Evolutionary conservation across 805 yeast species (phyloP).

Genomic region (Pichia californica): DNA sequence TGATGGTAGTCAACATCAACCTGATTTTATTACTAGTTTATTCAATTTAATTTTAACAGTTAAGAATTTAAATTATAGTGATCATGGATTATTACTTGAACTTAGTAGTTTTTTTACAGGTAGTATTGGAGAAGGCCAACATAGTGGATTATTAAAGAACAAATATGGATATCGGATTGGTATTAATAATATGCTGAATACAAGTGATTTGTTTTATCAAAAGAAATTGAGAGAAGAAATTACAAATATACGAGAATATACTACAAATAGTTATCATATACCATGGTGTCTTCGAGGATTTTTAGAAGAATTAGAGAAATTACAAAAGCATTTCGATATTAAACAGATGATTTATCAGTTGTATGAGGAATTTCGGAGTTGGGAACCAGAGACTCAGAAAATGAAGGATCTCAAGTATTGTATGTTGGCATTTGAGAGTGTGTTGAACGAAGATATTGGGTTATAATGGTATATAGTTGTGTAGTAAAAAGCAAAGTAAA

Average conservation of each 20-base stretch:
- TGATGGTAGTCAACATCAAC: slow-evolving; percentile 36
- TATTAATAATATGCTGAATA: slow-evolving; percentile 64
- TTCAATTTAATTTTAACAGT: slow-evolving; percentile 19
- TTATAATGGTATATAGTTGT: too few relatives aligned
- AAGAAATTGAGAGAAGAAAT: slow-evolving; percentile 31
- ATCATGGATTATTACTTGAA: slow-evolving; percentile 40
- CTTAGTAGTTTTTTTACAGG: slow-evolving; percentile 73
- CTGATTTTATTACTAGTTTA: slow-evolving; percentile 37
- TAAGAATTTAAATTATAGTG: slow-evolving; percentile 25
- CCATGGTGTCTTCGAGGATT: slow-evolving; percentile 94
- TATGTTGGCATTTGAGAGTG: slow-evolving; percentile 25
- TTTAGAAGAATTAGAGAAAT: slow-evolving; percentile 49
- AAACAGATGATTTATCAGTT: slow-evolving; percentile 34
- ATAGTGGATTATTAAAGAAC: slow-evolving; percentile 50
- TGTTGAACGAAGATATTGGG: slow-evolving; percentile 11
- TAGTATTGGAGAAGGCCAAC: slow-evolving; percentile 69
- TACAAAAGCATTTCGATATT: slow-evolving; percentile 45
- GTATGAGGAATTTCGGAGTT: slow-evolving; percentile 58
- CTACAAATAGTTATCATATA: slow-evolving; percentile 73
- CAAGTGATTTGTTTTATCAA: slow-evolving; percentile 48
- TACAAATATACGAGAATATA: slow-evolving; percentile 40
- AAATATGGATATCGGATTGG: slow-evolving; percentile 77
- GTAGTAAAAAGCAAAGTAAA: too few relatives aligned
- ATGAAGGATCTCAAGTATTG: slow-evolving; percentile 71
- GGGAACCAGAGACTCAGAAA: slow-evolving; percentile 81